A percentile compares a stretch with the other conserved stretches of the same genome.
Evolutionary conservation across 2,329 filamentous ascomycete species (phyloP).

Genomic region (Penicillium sp.): DNA sequence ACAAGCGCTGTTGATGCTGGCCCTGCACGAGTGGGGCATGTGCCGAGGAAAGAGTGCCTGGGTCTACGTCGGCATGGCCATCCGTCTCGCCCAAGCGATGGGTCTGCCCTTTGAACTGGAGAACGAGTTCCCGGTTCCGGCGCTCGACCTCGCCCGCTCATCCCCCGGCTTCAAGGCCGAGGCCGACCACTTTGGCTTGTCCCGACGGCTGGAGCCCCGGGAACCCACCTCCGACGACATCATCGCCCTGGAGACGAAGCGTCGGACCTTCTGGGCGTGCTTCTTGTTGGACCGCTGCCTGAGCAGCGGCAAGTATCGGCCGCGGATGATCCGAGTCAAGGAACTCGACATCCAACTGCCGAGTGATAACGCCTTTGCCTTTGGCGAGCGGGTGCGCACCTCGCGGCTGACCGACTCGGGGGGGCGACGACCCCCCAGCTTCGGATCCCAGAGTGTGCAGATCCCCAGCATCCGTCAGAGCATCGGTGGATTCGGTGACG

Average conservation of each 20-base stretch:
- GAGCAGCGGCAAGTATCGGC: constrained; percentile 50
- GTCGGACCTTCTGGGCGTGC: constrained; percentile 54
- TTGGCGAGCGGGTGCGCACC: constrained; percentile 50
- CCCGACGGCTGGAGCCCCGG: constrained; percentile 29
- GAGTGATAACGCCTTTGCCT: constrained; percentile 51
- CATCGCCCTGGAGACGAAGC: constrained; percentile 49
- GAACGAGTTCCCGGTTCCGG: constrained; percentile 44
- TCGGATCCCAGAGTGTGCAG: constrained; percentile 38
- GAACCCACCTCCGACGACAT: constrained; percentile 43
- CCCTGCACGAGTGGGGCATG: constrained; percentile 54
- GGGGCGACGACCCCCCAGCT: constrained; percentile 33
- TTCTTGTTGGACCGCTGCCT: constrained; percentile 53
- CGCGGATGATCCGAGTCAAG: constrained; percentile 47
- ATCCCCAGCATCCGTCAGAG: constrained; percentile 40
- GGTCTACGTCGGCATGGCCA: constrained; percentile 44
- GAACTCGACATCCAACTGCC: constrained; percentile 51
- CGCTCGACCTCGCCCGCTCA: constrained; percentile 36
- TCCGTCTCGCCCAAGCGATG: constrained; percentile 42
- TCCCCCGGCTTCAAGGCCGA: constrained; percentile 35
- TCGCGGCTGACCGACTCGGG: constrained; percentile 43
- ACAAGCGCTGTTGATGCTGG: constrained; percentile 52
- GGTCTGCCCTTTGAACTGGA: constrained; percentile 43
- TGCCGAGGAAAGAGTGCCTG: constrained; percentile 49
- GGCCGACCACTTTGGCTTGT: constrained; percentile 34
- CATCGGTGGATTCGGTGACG: constrained; percentile 32